These are phyloP conservation scores for Pseudopediastrum boryanum DNA, from an alignment of 139 green algal genomes.

Conservation along the genomic window DNA sequence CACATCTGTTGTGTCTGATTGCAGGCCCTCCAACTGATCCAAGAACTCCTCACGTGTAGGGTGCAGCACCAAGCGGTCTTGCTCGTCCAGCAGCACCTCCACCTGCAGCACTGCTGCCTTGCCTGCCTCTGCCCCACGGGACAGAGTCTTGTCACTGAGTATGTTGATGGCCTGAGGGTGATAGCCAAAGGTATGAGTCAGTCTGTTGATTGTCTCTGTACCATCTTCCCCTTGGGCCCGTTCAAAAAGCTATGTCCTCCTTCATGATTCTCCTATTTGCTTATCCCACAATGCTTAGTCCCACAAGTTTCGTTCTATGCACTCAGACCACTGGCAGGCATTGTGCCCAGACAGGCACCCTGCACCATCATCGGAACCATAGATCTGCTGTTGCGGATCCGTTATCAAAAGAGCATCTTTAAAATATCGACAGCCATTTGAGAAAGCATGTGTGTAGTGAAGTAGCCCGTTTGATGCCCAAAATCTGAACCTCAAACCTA, in stretches of 20 bases:
- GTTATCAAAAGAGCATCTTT: background rate
- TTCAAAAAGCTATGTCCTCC: too few species aligned
- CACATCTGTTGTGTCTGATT: background rate
- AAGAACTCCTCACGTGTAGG: background rate
- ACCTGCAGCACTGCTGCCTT: too few species aligned
- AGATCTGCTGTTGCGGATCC: background rate
- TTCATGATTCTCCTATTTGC: too few species aligned
- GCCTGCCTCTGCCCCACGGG: too few species aligned
- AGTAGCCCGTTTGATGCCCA: background rate
- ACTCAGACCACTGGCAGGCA: background rate
- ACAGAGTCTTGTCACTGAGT: too few species aligned
- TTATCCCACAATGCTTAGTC: too few species aligned
- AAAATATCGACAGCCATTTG: background rate
- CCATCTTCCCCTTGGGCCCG: too few species aligned
- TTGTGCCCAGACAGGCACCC: background rate
- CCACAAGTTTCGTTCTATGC: background rate
- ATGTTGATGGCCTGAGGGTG: too few species aligned
- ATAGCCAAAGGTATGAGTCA: too few species aligned
- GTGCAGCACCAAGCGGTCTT: conserved; percentile 5
- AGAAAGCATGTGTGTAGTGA: background rate
- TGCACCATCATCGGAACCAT: background rate
- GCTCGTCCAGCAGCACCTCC: conserved; percentile 19
- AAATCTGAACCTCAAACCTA: conserved; percentile 1
- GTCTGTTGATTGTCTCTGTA: too few species aligned
- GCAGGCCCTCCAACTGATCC: conserved; percentile 1